Evolutionary conservation across 1,139 yeast genomes (phyloP), one percentile per base, ranked within the genome.

Genomic region (Candida neerlandica): DNA sequence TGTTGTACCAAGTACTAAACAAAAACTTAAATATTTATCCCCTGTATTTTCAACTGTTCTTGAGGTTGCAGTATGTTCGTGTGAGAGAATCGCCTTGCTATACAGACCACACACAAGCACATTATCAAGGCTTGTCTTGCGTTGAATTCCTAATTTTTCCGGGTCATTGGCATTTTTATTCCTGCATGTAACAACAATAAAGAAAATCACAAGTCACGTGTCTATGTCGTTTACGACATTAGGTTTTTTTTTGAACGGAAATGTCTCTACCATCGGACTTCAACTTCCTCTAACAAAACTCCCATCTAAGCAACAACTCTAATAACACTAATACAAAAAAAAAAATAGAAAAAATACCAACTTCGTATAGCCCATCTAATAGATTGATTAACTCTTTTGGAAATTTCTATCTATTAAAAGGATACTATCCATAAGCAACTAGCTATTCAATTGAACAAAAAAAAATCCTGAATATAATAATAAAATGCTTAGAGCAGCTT

Each of bases 401-500:
- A 33, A 33, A 14, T n/a, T 5, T 33, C 11, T 11, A 23, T 23
- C 5, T 23, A 23, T 10, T 23, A 23, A 23, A 7, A 23, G 27
- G 27, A 23, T 23, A 23, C 27, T 10, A 6, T 23, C 18, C 18
- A 9, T 9, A 33, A 33, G 19, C 37, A 33, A 33, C 26, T 37
- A 37, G 15, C 27, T 19, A 37, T 37, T 37, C 41, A 30, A 30
- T 18, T 30, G 35, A 14, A 30, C 34, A 30, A 19, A 12, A 15
- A 16, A 16, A 7, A 9, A 12, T 21, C 30, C 27, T n/a, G n/a
- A n/a, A 12, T 21, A 11, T 12, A 14, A 4, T 18, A 19, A 18
- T 32, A 43, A 2, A 15, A 54, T 54, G 57, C 53, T 53, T 43
- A 52, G 55, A 50, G 55, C 54, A 38, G 47, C 51, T 16, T 41